phyloP scores from a whole-genome alignment of 352 stramenopile genomes.

The Globisporangium spinosum region DNA sequence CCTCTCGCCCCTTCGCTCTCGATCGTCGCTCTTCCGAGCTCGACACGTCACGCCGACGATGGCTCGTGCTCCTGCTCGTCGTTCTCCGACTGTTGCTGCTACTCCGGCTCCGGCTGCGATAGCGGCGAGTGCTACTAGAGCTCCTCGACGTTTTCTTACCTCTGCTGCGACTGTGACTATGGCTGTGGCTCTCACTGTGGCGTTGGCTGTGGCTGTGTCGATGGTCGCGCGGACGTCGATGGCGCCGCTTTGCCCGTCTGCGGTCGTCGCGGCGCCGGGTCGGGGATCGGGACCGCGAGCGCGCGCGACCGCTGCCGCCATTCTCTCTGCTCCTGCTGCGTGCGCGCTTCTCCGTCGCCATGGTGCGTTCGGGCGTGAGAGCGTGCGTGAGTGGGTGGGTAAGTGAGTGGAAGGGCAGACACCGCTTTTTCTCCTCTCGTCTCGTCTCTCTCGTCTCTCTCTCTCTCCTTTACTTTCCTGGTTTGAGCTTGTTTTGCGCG shows the following conservation, averaged over 20 bases:
- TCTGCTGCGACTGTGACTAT: constrained; percentile 5
- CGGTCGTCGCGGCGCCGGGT: not conserved
- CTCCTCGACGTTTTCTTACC: not conserved
- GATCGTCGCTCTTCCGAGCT: constrained; percentile 7
- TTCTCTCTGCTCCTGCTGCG: constrained; percentile 8
- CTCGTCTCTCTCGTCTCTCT: not conserved
- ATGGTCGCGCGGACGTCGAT: constrained; percentile 1
- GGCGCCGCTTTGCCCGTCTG: constrained; percentile 3
- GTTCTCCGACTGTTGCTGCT: constrained; percentile 2
- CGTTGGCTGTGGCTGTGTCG: not conserved
- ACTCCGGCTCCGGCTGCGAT: not conserved
- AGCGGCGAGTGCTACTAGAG: constrained; percentile 9
- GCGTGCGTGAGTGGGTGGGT: not conserved
- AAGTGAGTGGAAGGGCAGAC: not conserved
- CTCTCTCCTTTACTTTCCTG: not conserved
- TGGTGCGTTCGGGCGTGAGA: not conserved
- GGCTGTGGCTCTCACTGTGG: constrained; percentile 1
- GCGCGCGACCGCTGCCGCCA: not conserved
- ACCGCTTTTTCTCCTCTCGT: constrained; percentile 2
- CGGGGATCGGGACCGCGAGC: not conserved
- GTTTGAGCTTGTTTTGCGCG: not conserved
- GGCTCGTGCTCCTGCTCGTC: constrained; percentile 3
- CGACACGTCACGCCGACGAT: not conserved
- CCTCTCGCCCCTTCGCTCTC: not conserved
- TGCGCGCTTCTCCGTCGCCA: constrained; percentile 11